Conservation (phyloP, 192 early-diverging fungal species). For the Geranomyces variabilis region DNA sequence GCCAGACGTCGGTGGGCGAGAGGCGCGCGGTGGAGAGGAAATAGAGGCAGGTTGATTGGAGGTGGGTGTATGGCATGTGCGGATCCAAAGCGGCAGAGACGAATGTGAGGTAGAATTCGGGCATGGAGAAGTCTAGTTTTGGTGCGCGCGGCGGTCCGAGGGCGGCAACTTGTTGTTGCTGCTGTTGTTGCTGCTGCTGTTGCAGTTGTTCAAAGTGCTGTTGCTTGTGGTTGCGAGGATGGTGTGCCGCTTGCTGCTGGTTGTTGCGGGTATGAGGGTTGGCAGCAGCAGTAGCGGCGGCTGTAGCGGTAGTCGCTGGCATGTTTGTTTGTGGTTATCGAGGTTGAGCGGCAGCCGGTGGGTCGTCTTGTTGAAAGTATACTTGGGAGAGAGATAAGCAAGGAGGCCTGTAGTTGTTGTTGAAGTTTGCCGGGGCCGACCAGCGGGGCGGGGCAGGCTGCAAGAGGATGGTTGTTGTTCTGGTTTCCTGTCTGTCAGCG, state of each 20-base stretch:
- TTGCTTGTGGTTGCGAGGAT: not conserved
- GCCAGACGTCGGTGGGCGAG: not conserved
- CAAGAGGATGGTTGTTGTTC: too few relatives aligned
- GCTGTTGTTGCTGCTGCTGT: slow-evolving; percentile 33
- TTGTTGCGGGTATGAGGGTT: slow-evolving; percentile 1
- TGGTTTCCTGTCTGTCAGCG: too few relatives aligned
- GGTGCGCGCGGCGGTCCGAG: not conserved
- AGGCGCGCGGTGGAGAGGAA: slow-evolving; percentile 5
- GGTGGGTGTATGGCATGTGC: not conserved
- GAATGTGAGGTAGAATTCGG: slow-evolving; percentile 16
- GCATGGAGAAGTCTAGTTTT: slow-evolving; percentile 7
- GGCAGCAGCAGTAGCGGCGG: not conserved
- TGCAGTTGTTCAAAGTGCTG: slow-evolving; percentile 24
- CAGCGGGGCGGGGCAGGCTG: too few relatives aligned
- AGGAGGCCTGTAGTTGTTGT: too few relatives aligned
- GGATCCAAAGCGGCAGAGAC: slow-evolving; percentile 5
- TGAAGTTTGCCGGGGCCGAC: too few relatives aligned
- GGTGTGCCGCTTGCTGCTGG: too few relatives aligned
- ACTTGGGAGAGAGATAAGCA: too few relatives aligned
- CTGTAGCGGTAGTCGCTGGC: not conserved
- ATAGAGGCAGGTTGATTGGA: not conserved
- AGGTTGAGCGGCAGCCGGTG: not conserved
- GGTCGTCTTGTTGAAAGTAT: too few relatives aligned
- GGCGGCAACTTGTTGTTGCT: not conserved
- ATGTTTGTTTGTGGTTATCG: not conserved